Evolutionary conservation across 495 filamentous ascomycete species (phyloP).

Genomic region (Neurospora pannonica): DNA sequence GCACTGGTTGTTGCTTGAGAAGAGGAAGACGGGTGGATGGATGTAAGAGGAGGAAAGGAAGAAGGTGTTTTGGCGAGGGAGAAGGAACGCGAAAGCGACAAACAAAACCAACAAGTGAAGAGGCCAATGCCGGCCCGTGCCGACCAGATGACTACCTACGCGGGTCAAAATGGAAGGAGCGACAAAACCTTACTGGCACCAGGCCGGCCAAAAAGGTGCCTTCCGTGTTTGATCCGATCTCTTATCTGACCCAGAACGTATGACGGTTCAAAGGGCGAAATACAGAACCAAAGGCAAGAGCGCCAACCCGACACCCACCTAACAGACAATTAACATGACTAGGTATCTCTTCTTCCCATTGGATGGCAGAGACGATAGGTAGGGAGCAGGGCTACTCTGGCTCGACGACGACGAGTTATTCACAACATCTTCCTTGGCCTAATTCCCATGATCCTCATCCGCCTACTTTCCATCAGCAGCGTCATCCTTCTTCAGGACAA

Average conservation of each 20-base stretch:
- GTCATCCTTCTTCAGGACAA: constrained; percentile 21
- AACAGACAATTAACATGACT: background rate
- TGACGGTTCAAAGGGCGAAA: background rate
- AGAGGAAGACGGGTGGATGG: background rate
- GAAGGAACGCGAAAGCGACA: background rate
- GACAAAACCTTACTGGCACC: background rate
- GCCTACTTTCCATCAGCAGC: background rate
- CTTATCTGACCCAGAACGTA: background rate
- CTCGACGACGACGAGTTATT: background rate
- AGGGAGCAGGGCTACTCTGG: background rate
- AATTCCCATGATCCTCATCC: background rate
- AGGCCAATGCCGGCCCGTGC: background rate
- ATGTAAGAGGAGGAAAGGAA: background rate
- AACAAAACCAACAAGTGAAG: background rate
- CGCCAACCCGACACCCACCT: background rate
- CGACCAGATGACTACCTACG: background rate
- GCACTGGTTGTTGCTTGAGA: background rate
- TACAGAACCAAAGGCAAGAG: background rate
- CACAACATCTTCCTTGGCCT: background rate
- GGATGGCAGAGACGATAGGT: background rate
- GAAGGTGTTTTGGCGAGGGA: background rate
- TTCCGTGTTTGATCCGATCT: background rate
- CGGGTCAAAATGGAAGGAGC: background rate
- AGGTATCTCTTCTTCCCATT: background rate
- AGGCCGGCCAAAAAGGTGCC: background rate